These are phyloP conservation scores for Porpolomopsis calyptriformis DNA, from an alignment of 768 basidiomycete species.

Conservation along the genomic window DNA sequence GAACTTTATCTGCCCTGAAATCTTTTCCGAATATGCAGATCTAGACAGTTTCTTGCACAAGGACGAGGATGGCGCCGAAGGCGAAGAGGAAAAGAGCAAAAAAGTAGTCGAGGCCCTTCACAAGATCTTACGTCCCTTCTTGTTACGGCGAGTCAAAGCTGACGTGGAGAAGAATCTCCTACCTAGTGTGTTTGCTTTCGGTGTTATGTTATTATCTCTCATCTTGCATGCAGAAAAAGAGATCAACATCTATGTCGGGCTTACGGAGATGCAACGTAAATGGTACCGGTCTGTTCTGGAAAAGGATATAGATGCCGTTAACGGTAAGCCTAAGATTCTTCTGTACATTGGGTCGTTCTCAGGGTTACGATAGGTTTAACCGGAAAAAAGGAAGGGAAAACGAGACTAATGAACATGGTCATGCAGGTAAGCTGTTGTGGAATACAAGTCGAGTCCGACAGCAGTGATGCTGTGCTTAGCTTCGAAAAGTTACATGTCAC, in stretches of 20 bases:
- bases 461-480: conserved; percentile 29
- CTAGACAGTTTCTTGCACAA: conserved; percentile 91
- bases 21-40: conserved; percentile 85
- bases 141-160: conserved; percentile 86
- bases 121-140: conserved; percentile 91
- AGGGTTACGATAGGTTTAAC: conserved; percentile 50
- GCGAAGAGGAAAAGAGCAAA: conserved; percentile 76
- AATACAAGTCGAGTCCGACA: too few species aligned
- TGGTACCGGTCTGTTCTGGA: conserved; percentile 96
- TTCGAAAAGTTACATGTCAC: conserved; percentile 82
- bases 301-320: conserved; percentile 98
- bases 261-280: conserved; percentile 95
- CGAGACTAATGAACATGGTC: conserved; percentile 94
- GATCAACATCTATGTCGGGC: conserved; percentile 95
- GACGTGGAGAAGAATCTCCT: conserved; percentile 95
- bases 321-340: conserved; percentile 40
- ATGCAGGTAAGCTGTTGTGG: conserved; percentile 73
- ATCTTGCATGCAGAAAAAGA: conserved; percentile 68
- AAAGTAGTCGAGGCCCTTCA: conserved; percentile 94
- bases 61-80: conserved; percentile 56
- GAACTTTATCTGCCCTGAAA: conserved; percentile 96
- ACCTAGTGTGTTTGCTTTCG: conserved; percentile 49
- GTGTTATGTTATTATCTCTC: neutral
- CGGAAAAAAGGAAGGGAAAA: conserved; percentile 98
- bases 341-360: neutral